Conservation (phyloP, 306 rosid genomes). For the Astragalus glycyphyllos region DNA sequence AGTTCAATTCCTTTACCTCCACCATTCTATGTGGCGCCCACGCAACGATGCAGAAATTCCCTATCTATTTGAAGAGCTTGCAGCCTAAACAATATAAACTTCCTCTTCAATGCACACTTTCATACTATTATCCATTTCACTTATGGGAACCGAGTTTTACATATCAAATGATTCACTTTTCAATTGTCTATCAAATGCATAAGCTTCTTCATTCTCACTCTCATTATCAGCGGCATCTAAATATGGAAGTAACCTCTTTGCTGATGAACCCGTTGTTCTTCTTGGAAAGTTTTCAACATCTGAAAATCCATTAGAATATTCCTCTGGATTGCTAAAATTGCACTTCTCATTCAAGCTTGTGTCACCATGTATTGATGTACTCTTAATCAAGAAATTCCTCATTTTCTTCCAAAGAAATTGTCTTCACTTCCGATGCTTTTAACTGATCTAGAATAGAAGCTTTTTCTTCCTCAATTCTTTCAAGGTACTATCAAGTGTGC, state of each 20-base stretch:
- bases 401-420: slow-evolving; percentile 54
- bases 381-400: slow-evolving; percentile 50
- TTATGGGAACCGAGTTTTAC: slow-evolving; percentile 36
- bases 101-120: slow-evolving; percentile 66
- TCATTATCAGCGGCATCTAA: slow-evolving; percentile 60
- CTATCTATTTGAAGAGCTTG: slow-evolving; percentile 78
- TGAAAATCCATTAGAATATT: slow-evolving; percentile 40
- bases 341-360: slow-evolving; percentile 42
- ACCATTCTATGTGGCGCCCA: slow-evolving; percentile 70
- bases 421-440: slow-evolving; percentile 71
- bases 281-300: slow-evolving; percentile 43
- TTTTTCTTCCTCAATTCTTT: slow-evolving; percentile 78
- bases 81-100: slow-evolving; percentile 75
- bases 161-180: slow-evolving; percentile 46
- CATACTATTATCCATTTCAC: slow-evolving; percentile 46
- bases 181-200: slow-evolving; percentile 32
- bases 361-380: slow-evolving; percentile 31
- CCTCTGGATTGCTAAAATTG: slow-evolving; percentile 51
- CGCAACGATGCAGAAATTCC: slow-evolving; percentile 68
- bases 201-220: slow-evolving; percentile 47
- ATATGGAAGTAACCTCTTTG: slow-evolving; percentile 72
- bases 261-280: slow-evolving; percentile 57
- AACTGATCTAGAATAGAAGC: slow-evolving; percentile 73
- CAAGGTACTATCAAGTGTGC: slow-evolving; percentile 66
- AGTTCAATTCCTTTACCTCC: slow-evolving; percentile 75